Evolutionary conservation across 2,329 filamentous ascomycete species (phyloP), one percentile per base, ranked within the genome.

Genomic region (Pestalotiopsis sp.): DNA sequence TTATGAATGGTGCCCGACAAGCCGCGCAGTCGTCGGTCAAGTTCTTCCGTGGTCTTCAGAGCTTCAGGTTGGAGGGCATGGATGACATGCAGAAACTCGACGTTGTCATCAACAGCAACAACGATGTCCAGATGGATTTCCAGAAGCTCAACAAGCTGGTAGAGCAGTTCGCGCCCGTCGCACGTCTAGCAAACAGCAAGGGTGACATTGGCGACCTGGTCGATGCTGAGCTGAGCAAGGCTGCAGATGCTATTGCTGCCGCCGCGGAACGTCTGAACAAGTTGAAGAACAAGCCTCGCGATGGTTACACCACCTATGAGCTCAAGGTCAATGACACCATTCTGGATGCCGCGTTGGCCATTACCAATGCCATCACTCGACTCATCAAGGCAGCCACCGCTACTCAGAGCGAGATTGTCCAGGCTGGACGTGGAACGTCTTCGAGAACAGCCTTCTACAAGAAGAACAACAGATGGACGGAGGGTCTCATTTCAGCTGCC

Each of bases 391-490:
- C 96, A 1, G 96, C 96, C 6, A 97, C 95, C 0, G 90, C 88
- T 20, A 97, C 95, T 1, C 96, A 99, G 80, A 91, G 97, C 79
- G 96, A 99, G 83, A 99, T 99, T 77, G 96, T 99, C 58, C 91
- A 94, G 72, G 94, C 97, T 71, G 96, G 96, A 7, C 91, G 93
- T 23, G 96, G 96, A 45, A 92, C 91, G 31, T 93, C 93, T 65
- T 97, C 94, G 59, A 89, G 91, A 68, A 97, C 95, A 2, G 94
- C 95, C 27, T 99, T 99, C 81, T 99, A 99, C 90, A 98, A 98
- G 88, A 98, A 98, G 86, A 98, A 99, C 88, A 99, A 98, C 83
- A 90, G 96, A 66, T 99, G 96, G 96, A 99, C 96, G 0, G 96
- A 99, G 78, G 96, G 96, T 62, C 90, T 99, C 70, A 98, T 99